Evolutionary conservation across 2,329 filamentous ascomycete species (phyloP).

Genomic region (Venturia carpophila): DNA sequence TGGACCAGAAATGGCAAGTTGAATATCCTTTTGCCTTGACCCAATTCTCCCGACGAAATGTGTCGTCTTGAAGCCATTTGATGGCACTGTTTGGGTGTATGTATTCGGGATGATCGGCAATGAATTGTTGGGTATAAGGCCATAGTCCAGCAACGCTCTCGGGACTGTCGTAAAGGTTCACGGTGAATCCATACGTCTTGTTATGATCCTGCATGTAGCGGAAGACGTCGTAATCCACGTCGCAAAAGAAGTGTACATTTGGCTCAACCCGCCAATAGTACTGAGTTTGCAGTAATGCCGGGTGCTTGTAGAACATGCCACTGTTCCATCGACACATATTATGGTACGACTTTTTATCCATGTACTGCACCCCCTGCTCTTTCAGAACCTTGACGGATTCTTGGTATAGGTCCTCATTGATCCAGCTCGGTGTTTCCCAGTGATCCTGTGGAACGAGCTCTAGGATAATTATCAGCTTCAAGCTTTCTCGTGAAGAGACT

Average conservation of each 20-base stretch:
- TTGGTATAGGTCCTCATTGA: slow-evolving; percentile 75
- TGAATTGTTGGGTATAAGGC: slow-evolving; percentile 91
- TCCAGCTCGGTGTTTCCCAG: slow-evolving; percentile 88
- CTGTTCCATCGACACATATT: slow-evolving; percentile 99
- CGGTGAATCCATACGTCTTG: slow-evolving; percentile 98
- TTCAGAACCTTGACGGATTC: slow-evolving; percentile 78
- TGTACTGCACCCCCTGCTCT: slow-evolving; percentile 85
- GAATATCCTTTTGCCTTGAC: slow-evolving; percentile 82
- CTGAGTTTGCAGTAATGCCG: slow-evolving; percentile 68
- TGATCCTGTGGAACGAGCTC: slow-evolving; percentile 90
- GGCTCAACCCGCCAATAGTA: slow-evolving; percentile 99
- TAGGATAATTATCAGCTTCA: slow-evolving; percentile 32
- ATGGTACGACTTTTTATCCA: slow-evolving; percentile 82
- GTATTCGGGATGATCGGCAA: slow-evolving; percentile 75
- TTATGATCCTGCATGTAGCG: slow-evolving; percentile 97
- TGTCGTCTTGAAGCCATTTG: slow-evolving; percentile 75
- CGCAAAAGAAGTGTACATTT: slow-evolving; percentile 98
- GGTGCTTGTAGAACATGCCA: slow-evolving; percentile 95
- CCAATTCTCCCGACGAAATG: slow-evolving; percentile 70
- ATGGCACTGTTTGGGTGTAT: slow-evolving; percentile 78
- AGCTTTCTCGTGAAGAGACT: slow-evolving; percentile 20
- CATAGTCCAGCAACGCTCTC: slow-evolving; percentile 79
- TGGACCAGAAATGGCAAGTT: slow-evolving; percentile 98
- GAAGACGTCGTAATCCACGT: slow-evolving; percentile 97
- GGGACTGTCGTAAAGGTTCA: slow-evolving; percentile 90